Base-by-base conservation (phyloP, 164 flowering plant species). In the Liriodendron chinense region DNA sequence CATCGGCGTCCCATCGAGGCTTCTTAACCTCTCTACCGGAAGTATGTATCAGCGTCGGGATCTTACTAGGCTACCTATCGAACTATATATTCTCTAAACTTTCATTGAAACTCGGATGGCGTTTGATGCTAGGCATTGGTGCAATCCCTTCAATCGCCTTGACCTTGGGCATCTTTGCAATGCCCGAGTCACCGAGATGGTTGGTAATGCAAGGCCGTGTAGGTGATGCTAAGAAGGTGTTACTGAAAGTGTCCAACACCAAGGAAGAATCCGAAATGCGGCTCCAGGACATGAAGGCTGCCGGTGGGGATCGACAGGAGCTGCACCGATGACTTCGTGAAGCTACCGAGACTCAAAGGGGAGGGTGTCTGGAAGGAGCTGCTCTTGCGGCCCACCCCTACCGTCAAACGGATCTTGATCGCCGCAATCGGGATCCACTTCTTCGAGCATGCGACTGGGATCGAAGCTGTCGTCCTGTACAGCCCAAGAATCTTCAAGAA, bases 131-230 rank as follows among this genome's bases (percentile, higher is more conserved):
- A 8, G 94, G 94, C 6, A 24, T 86, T 2, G 96, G 93, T 0
- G 90, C 88, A 0, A 1, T 92, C 25, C 94, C 94, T 5, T 82
- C 93, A 0, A 79, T 87, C 1, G 49, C 86, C 7, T 67, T 92
- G 1, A 90, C 80, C 3, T 1, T 84, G 3, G 86, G 79, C 0
- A 87, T 90, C 2, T 65, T 90, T 1, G 67, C 69, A 47, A 90
- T 89, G 92, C 94, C 96, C 10, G 96, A 92, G 84, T 90, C 94
- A 5, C 96, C 96, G 1, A 87, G 94, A 34, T 90, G 94, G 94
- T 87, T 92, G 8, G 88, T 87, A n/a, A 76, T 92, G 88, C 89
- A 89, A 26, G 92, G 92, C 0, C 83, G 90, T 24, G 86, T 92
- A n/a, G 90, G 86, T 0, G 92, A 85, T 1, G 96, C 96, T 2